Evolutionary conservation across 2,329 filamentous ascomycete genomes (phyloP), one percentile per base, ranked within the genome.

Genomic region (Stagonosporopsis cucurbitacearum): DNA sequence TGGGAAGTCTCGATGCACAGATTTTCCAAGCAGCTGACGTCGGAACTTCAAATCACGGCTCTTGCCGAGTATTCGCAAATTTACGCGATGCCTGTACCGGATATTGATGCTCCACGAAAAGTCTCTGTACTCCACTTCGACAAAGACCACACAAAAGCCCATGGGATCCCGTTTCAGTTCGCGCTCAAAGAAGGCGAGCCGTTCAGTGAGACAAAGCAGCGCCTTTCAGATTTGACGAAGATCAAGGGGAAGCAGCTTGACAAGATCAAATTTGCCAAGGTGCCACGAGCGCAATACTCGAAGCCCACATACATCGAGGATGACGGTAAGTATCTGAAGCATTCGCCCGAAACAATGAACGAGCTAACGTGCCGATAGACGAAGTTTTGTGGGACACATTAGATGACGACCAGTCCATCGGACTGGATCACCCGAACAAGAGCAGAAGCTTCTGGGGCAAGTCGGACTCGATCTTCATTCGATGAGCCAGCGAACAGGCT

Each of bases 241-340:
- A 88, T 99, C 78, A 97, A 97, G 78, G 96, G 95, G 75, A 99
- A 99, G 82, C 92, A 92, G 63, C 93, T 99, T 65, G 94, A 99
- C 77, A 98, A 98, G 82, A 95, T 99, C 77, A 97, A 96, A 77
- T 97, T 99, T 80, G 90, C 92, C 6, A 84, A 97, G 30, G 62
- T 47, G 82, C 87, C 74, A 82, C 90, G 73, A 66, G 78, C 65
- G 32, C 83, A 86, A 47, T 96, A 91, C 76, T 87, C 89, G 35
- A 92, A 89, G 70, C 89, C 92, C 23, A 84, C 86, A 57, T 96
- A 96, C 78, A 81, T 99, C 42, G 54, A 57, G 30, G 87, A 89
- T 64, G 95, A 98, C 78, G 92, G 94, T 96, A 80, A 82, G 88
- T 75, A 15, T 11, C 20, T 32, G 20, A n/a, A 1, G 15, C 8